A percentile compares a stretch with the other conserved stretches of the same genome.
Evolutionary conservation across 1,284 basidiomycete genomes (phyloP).

Genomic region (Ustilago trichophora): DNA sequence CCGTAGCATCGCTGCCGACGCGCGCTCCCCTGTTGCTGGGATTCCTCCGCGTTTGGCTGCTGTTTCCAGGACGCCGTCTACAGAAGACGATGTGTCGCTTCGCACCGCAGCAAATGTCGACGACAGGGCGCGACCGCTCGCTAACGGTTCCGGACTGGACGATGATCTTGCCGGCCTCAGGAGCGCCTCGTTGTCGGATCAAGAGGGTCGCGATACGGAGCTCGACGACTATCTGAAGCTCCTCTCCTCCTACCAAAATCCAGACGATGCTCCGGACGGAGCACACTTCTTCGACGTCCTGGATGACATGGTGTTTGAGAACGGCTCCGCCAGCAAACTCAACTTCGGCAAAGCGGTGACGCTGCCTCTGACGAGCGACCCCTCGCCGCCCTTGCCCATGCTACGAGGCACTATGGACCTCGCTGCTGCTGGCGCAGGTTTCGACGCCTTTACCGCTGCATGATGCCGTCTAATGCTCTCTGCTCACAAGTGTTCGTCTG

Average conservation of each 20-base stretch:
- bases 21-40: not conserved
- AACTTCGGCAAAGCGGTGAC: constrained; percentile 4
- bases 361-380: constrained; percentile 1
- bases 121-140: not conserved
- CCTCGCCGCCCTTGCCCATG: constrained; percentile 7
- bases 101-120: constrained; percentile 11
- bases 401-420: constrained; percentile 13
- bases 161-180: constrained; percentile 3
- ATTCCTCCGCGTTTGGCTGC: not conserved
- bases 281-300: constrained; percentile 38
- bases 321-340: constrained; percentile 15
- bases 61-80: constrained; percentile 14
- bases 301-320: constrained; percentile 41
- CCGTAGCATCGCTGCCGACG: constrained; percentile 10
- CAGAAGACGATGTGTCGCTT: constrained; percentile 21
- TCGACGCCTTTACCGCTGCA: constrained; percentile 23
- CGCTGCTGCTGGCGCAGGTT: constrained; percentile 31
- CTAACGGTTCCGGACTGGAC: not conserved
- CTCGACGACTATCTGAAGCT: constrained; percentile 40
- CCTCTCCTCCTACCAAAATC: constrained; percentile 44
- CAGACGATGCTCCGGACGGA: constrained; percentile 35
- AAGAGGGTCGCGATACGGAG: constrained; percentile 18
- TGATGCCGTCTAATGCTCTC: not conserved
- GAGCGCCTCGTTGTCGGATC: not conserved
- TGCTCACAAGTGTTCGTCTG: no score